These are phyloP conservation scores for Pythium oligandrum DNA, from an alignment of 352 stramenopile genomes.

Conservation along the genomic window DNA sequence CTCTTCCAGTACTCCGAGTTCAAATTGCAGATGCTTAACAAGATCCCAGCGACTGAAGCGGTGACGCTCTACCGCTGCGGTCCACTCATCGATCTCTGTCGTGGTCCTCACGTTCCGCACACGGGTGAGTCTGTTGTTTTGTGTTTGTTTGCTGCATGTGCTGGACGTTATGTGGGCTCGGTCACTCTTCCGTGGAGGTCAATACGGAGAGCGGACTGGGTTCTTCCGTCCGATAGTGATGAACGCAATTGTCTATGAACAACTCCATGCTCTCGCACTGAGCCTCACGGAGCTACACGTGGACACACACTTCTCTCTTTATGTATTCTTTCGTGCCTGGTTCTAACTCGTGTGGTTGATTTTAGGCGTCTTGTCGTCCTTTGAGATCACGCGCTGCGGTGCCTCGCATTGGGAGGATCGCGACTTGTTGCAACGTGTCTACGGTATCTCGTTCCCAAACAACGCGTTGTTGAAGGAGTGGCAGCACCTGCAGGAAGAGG, in stretches of 20 bases:
- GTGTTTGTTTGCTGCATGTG: slow-evolving; percentile 21
- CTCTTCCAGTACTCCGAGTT: slow-evolving; percentile 94
- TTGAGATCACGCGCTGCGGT: slow-evolving; percentile 93
- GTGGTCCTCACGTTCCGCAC: slow-evolving; percentile 93
- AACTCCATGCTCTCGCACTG: slow-evolving; percentile 74
- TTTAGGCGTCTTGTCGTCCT: slow-evolving; percentile 86
- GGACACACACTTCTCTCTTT: slow-evolving; percentile 39
- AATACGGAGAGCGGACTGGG: slow-evolving; percentile 13
- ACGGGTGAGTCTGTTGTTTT: slow-evolving; percentile 65
- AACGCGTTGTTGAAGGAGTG: slow-evolving; percentile 84
- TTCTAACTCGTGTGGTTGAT: slow-evolving; percentile 2
- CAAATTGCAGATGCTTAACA: slow-evolving; percentile 96
- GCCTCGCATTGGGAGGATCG: slow-evolving; percentile 91
- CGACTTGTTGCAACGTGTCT: slow-evolving; percentile 95
- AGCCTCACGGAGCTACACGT: slow-evolving; percentile 76
- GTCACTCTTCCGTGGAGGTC: too few species aligned
- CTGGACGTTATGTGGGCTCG: too few species aligned
- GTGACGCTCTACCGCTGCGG: slow-evolving; percentile 98
- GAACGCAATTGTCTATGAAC: slow-evolving; percentile 32
- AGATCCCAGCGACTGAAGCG: slow-evolving; percentile 91
- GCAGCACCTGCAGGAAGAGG: slow-evolving; percentile 91
- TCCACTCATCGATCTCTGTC: slow-evolving; percentile 96
- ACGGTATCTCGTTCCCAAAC: slow-evolving; percentile 95
- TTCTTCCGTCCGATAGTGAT: slow-evolving; percentile 44
- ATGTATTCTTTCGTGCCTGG: background rate